phyloP scores from a whole-genome alignment of 805 yeast genomes.

The Wickerhamiella parazyma region DNA sequence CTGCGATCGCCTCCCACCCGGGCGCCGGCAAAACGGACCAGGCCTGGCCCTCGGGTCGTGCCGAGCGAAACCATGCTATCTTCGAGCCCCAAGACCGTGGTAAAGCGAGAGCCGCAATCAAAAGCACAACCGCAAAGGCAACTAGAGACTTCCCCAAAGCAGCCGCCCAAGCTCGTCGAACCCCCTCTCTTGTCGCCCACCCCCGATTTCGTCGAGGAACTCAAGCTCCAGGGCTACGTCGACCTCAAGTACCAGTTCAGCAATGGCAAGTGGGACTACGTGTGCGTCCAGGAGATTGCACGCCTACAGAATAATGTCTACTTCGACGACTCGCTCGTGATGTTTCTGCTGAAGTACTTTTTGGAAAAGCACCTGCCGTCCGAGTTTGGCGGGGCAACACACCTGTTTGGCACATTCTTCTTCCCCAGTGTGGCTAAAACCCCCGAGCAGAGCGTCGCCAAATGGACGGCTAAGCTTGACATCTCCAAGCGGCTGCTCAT shows the following conservation, averaged over 20 bases:
- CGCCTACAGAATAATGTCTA: conserved; percentile 71
- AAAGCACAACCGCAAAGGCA: too few species aligned
- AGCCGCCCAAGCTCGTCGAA: too few species aligned
- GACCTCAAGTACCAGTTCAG: conserved; percentile 27
- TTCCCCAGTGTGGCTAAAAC: conserved; percentile 51
- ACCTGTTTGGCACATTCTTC: conserved; percentile 72
- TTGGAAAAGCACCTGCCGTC: conserved; percentile 11
- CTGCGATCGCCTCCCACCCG: too few species aligned
- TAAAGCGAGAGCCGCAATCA: too few species aligned
- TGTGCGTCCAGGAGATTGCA: conserved; percentile 58
- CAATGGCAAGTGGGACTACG: conserved; percentile 40
- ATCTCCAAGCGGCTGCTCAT: conserved; percentile 47
- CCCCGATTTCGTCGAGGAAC: background rate
- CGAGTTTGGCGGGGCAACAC: conserved; percentile 27
- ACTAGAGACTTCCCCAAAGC: too few species aligned
- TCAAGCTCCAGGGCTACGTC: background rate
- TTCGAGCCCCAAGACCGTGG: too few species aligned
- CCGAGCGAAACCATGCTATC: too few species aligned
- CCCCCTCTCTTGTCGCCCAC: too few species aligned
- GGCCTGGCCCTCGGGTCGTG: too few species aligned
- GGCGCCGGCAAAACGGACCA: too few species aligned
- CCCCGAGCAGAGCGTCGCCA: conserved; percentile 24
- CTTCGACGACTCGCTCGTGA: conserved; percentile 81
- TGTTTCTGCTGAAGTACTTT: conserved; percentile 48
- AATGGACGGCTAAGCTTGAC: conserved; percentile 64